Percentiles rank a stretch among this genome's conserved stretches.
phyloP scores from a whole-genome alignment of 2,329 filamentous ascomycete genomes.

The Hymenoscyphus albidus region DNA sequence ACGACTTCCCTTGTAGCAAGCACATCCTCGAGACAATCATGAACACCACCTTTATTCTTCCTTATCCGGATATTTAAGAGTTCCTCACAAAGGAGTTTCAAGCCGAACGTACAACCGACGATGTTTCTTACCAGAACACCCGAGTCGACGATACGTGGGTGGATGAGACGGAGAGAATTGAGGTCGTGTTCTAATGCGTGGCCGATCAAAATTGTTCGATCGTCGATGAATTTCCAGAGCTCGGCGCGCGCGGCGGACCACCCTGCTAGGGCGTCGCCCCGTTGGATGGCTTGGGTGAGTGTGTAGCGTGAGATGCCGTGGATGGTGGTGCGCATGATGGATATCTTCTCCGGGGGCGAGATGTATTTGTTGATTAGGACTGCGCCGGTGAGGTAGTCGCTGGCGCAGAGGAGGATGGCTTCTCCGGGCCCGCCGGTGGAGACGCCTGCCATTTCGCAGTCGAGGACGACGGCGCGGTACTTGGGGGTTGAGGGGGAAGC shows the following conservation, averaged over 20 bases:
- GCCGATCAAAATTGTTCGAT: conserved; percentile 45
- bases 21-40: conserved; percentile 48
- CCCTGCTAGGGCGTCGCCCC: conserved; percentile 36
- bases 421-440: conserved; percentile 29
- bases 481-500: conserved; percentile 13
- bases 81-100: conserved; percentile 37
- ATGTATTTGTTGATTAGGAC: conserved; percentile 44
- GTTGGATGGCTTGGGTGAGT: conserved; percentile 34
- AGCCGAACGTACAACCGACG: conserved; percentile 33
- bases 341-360: conserved; percentile 34
- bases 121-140: conserved; percentile 39
- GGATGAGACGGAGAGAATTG: conserved; percentile 41
- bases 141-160: conserved; percentile 44
- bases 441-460: conserved; percentile 47
- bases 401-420: conserved; percentile 38
- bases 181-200: conserved; percentile 46
- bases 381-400: conserved; percentile 46
- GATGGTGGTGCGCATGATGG: conserved; percentile 38
- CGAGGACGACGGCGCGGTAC: conserved; percentile 40
- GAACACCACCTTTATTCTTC: conserved; percentile 36
- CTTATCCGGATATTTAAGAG: conserved; percentile 39
- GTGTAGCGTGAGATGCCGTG: conserved; percentile 38
- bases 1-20: conserved; percentile 47
- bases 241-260: conserved; percentile 42
- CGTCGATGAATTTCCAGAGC: conserved; percentile 42